Base-by-base conservation (phyloP, 2,329 filamentous ascomycete genomes). In the Aureobasidium sp. region DNA sequence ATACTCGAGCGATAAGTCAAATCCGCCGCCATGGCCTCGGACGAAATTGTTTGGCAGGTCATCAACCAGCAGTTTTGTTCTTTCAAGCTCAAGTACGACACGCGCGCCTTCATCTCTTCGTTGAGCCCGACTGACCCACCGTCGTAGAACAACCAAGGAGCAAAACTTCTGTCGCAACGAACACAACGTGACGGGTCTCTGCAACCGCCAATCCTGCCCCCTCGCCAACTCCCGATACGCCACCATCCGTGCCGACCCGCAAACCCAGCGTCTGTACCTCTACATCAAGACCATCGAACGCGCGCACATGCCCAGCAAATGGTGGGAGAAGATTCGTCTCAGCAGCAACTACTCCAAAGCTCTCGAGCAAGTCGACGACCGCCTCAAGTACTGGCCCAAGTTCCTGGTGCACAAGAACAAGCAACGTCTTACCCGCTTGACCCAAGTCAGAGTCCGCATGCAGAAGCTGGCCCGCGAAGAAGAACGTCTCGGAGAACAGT, bases 201-300 rank as follows among this genome's bases (percentile, higher is more conserved):
- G 88, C 74, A 90, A 88, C 67, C 80, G 89, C 55, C 88, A 95
- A 70, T 88, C 87, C 51, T 95, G 90, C 68, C 90, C 90, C 2
- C 81, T 95, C 54, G 89, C 90, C 61, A 96, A 95, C 74, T 88
- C 84, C 34, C 82, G 90, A 57, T 96, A 97, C 77, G 91, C 91
- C 56, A 97, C 91, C 7, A 83, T 97, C 57, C 86, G 91, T 60
- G 81, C 87, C 51, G 83, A 94, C 64, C 85, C 90, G 6, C 74
- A 84, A 57, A 90, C 88, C 50, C 86, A 88, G 58, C 83, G 82
- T 7, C 79, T 97, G 58, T 97, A 96, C 73, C 84, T 97, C 54
- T 97, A 95, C 78, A 95, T 95, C 79, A 97, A 96, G 76, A 93
- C 89, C 4, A 81, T 90, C 61, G 90, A 95, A 75, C 87, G 93